Percentiles rank a stretch among this genome's conserved stretches.
These are phyloP conservation scores for Aechmea fasciata DNA, from an alignment of 176 grass and related monocot species.

Conservation along the genomic window DNA sequence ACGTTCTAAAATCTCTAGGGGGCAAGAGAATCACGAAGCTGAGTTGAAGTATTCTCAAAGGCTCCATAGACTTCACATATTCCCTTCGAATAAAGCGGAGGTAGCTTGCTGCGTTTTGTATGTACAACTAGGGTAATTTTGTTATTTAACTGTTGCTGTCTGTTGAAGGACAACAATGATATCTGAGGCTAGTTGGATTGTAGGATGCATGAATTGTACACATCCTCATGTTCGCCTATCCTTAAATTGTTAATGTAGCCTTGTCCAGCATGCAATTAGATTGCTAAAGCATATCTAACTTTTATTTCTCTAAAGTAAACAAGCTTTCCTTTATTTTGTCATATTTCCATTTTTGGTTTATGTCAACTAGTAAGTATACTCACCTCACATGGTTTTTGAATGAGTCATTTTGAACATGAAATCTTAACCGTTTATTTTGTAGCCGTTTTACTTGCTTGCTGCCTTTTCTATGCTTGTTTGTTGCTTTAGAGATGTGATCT, in stretches of 20 bases:
- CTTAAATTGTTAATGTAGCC: too few species aligned
- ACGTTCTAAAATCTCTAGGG: slow-evolving; percentile 56
- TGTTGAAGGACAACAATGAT: too few species aligned
- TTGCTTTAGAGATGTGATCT: too few species aligned
- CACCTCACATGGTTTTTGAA: neutral
- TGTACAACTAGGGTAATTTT: slow-evolving; percentile 6
- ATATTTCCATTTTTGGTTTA: neutral
- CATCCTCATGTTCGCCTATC: too few species aligned
- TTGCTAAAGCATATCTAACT: neutral
- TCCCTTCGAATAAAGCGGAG: slow-evolving; percentile 82
- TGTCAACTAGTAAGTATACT: neutral
- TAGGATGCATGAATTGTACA: too few species aligned
- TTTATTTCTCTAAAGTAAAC: neutral
- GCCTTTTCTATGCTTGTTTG: too few species aligned
- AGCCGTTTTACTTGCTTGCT: too few species aligned
- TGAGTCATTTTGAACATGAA: neutral
- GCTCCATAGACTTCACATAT: slow-evolving; percentile 75
- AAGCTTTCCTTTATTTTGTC: too few species aligned
- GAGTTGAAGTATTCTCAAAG: slow-evolving; percentile 82
- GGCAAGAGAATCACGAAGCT: slow-evolving; percentile 76
- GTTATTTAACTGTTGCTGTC: neutral
- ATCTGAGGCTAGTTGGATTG: too few species aligned
- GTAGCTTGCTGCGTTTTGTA: slow-evolving; percentile 35
- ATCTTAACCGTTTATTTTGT: neutral
- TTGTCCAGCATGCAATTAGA: neutral